Conservation (phyloP, 75 land plant genomes). For the Larix kaempferi region DNA sequence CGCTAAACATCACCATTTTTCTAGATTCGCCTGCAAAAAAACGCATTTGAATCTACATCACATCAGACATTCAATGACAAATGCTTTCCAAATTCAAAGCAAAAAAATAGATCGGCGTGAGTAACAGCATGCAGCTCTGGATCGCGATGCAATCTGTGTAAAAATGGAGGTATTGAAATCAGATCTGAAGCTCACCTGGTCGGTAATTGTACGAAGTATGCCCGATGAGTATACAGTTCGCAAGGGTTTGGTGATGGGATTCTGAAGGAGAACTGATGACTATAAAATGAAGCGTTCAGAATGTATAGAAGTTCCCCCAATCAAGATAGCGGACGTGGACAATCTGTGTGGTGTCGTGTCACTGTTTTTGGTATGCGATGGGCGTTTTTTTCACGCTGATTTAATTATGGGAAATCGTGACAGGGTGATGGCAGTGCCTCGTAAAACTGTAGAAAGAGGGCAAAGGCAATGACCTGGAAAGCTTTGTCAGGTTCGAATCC, state of each 20-base stretch:
- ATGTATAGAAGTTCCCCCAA: no score
- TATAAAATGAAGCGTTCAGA: neutral
- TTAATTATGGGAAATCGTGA: neutral
- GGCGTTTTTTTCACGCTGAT: constrained; percentile 5
- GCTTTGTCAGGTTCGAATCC: no score
- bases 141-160: neutral
- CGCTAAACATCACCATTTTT: constrained; percentile 64
- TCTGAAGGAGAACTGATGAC: neutral
- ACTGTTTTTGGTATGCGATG: neutral
- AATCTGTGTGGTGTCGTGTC: neutral
- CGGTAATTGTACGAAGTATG: neutral
- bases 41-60: neutral
- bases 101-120: neutral
- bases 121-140: neutral
- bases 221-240: neutral
- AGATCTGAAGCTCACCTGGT: neutral
- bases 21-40: neutral
- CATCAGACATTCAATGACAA: neutral
- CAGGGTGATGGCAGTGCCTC: neutral
- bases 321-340: neutral
- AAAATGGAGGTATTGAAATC: neutral
- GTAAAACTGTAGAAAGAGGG: neutral
- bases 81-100: neutral
- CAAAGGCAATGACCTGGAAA: no score
- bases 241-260: neutral